phyloP scores from a whole-genome alignment of 1,284 basidiomycete genomes.

The Inonotus obliquus region DNA sequence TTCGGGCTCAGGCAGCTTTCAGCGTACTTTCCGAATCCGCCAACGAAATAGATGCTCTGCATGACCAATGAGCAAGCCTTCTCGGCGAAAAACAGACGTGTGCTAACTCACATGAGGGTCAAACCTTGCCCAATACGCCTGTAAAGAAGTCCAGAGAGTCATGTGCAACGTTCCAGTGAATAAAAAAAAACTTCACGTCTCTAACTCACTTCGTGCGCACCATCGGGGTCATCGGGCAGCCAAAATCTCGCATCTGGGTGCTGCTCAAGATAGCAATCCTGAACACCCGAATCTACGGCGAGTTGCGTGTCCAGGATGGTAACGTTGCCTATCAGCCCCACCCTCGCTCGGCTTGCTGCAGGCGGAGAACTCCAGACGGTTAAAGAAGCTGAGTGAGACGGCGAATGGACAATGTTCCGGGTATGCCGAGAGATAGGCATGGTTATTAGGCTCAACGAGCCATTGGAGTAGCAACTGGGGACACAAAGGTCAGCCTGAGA shows the following conservation, averaged over 20 bases:
- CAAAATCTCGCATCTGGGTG: conserved; percentile 49
- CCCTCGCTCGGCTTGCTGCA: conserved; percentile 41
- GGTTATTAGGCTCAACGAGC: conserved; percentile 57
- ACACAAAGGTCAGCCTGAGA: background rate
- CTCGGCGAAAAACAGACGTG: background rate
- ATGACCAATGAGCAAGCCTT: conserved; percentile 4
- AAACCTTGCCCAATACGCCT: conserved; percentile 54
- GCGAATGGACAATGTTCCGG: conserved; percentile 47
- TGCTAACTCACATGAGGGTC: conserved; percentile 41
- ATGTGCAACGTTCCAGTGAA: background rate
- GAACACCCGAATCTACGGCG: conserved; percentile 32
- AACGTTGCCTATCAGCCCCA: conserved; percentile 53
- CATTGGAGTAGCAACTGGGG: conserved; percentile 49
- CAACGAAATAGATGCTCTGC: conserved; percentile 60
- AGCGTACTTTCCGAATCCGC: conserved; percentile 58
- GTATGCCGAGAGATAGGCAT: conserved; percentile 60
- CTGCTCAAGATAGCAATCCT: conserved; percentile 40
- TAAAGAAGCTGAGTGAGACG: conserved; percentile 45
- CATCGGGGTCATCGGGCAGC: conserved; percentile 43
- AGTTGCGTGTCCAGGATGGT: conserved; percentile 35
- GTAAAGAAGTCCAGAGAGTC: conserved; percentile 15
- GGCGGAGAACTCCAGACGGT: conserved; percentile 44
- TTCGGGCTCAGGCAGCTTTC: background rate
- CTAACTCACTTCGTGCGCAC: conserved; percentile 38
- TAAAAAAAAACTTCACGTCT: background rate